Conservation (phyloP, 2,329 filamentous ascomycete genomes). For the Pseudogymnoascus sp. region DNA sequence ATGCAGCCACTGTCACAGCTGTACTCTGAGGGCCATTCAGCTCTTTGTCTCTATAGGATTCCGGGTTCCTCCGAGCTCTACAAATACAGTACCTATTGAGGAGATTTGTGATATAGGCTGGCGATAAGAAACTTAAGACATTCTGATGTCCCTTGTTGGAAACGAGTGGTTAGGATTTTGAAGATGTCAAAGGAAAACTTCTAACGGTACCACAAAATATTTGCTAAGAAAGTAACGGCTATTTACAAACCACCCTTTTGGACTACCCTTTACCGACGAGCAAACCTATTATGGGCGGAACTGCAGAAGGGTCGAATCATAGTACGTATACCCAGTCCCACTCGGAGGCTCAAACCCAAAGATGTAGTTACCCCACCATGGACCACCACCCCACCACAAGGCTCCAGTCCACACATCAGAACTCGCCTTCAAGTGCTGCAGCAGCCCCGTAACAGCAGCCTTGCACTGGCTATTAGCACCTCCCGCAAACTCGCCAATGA, state of each 20-base stretch:
- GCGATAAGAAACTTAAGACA: neutral
- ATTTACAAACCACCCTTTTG: neutral
- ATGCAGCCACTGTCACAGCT: too few species aligned
- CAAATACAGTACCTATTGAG: too few species aligned
- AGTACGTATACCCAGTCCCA: conserved; percentile 32
- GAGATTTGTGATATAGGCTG: neutral
- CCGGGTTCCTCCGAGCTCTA: too few species aligned
- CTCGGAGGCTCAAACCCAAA: conserved; percentile 37
- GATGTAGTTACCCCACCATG: conserved; percentile 40
- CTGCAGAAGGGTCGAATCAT: neutral
- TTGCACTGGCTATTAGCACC: conserved; percentile 42
- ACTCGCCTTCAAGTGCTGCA: conserved; percentile 39
- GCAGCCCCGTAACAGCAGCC: conserved; percentile 39
- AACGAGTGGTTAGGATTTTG: neutral
- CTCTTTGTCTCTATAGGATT: too few species aligned
- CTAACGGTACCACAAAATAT: neutral
- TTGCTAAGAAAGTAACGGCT: neutral
- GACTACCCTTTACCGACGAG: too few species aligned
- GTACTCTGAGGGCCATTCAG: too few species aligned
- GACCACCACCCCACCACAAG: conserved; percentile 47
- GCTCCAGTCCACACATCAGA: conserved; percentile 43
- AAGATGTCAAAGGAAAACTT: neutral
- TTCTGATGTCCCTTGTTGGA: neutral
- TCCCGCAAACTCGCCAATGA: conserved; percentile 47
- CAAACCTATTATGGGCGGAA: neutral